These are phyloP conservation scores for Puccinia novopanici DNA, from an alignment of 1,284 basidiomycete genomes.

Conservation along the genomic window DNA sequence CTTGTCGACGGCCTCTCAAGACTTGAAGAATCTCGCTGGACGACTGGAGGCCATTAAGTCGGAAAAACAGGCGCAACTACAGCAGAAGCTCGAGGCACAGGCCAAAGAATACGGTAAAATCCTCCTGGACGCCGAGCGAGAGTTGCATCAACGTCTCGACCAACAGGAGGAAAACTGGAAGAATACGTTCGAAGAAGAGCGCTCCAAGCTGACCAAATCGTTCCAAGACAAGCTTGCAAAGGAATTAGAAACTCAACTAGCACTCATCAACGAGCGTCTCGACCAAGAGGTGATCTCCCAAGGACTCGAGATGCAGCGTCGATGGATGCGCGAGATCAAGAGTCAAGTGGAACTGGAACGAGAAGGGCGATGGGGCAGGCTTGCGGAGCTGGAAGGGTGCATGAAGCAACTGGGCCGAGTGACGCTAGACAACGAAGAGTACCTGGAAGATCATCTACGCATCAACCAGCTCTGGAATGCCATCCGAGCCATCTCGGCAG, in stretches of 20 bases:
- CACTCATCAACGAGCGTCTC: slow-evolving; percentile 91
- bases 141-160: slow-evolving; percentile 78
- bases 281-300: slow-evolving; percentile 94
- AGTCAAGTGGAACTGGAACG: slow-evolving; percentile 94
- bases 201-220: slow-evolving; percentile 70
- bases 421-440: slow-evolving; percentile 83
- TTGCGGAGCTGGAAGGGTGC: slow-evolving; percentile 86
- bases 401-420: slow-evolving; percentile 88
- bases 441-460: slow-evolving; percentile 84
- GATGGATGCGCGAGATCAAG: slow-evolving; percentile 96
- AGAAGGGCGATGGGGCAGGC: slow-evolving; percentile 87
- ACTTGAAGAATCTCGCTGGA: slow-evolving; percentile 75
- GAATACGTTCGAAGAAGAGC: slow-evolving; percentile 78
- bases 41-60: slow-evolving; percentile 79
- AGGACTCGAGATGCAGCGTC: slow-evolving; percentile 92
- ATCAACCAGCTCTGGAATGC: slow-evolving; percentile 69
- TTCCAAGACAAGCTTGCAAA: slow-evolving; percentile 84
- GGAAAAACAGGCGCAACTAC: slow-evolving; percentile 75
- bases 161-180: slow-evolving; percentile 84
- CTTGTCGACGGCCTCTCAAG: slow-evolving; percentile 70
- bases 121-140: slow-evolving; percentile 79
- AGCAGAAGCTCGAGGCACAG: slow-evolving; percentile 78
- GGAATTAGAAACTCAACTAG: slow-evolving; percentile 84
- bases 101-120: slow-evolving; percentile 79
- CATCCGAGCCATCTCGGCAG: slow-evolving; percentile 58